A percentile compares a stretch with the other conserved stretches of the same genome.
phyloP scores from a whole-genome alignment of 352 stramenopile genomes.

The Globisporangium emineosum region DNA sequence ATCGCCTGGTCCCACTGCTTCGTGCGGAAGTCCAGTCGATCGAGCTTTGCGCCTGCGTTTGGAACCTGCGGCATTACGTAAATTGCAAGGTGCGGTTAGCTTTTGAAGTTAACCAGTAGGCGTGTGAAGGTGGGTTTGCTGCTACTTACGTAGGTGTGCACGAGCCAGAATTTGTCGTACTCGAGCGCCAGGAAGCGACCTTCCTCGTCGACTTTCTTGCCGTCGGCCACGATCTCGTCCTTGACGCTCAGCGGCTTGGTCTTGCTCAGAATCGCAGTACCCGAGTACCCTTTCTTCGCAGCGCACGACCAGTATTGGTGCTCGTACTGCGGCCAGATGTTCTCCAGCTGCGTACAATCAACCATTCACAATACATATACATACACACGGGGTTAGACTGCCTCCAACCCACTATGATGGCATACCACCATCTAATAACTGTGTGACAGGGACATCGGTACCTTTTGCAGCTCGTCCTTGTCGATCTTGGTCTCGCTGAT shows the following conservation, averaged over 20 bases:
- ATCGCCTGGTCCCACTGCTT: conserved; percentile 78
- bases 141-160: conserved; percentile 71
- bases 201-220: conserved; percentile 54
- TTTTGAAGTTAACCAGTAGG: neutral
- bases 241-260: conserved; percentile 66
- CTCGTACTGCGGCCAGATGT: conserved; percentile 69
- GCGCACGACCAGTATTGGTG: conserved; percentile 81
- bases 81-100: neutral
- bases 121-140: neutral
- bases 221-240: conserved; percentile 59
- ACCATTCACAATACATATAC: neutral
- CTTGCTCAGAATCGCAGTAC: conserved; percentile 74
- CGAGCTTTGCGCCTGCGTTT: conserved; percentile 69
- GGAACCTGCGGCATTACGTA: conserved; percentile 29
- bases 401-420: neutral
- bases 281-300: conserved; percentile 75
- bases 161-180: conserved; percentile 72
- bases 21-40: conserved; percentile 71
- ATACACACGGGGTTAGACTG: neutral
- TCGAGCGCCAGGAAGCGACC: conserved; percentile 78
- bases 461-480: conserved; percentile 60
- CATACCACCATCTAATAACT: neutral
- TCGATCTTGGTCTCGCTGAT: conserved; percentile 88
- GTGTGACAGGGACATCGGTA: neutral
- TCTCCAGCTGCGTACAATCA: conserved; percentile 33